These are phyloP conservation scores for Selenicereus undatus DNA, from an alignment of 148 eudicot species.

Conservation along the genomic window DNA sequence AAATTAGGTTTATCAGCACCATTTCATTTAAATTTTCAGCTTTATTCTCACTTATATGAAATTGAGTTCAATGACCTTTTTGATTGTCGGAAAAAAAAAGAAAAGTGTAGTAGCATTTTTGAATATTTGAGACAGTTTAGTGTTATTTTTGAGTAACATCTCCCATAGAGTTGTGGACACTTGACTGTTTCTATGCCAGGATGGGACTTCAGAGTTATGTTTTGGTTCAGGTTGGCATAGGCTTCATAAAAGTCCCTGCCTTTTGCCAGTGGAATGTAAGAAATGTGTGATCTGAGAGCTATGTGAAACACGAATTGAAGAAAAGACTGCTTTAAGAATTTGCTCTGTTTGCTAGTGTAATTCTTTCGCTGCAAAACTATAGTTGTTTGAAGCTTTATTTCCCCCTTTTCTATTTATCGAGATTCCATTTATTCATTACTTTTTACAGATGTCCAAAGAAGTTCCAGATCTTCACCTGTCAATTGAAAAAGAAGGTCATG, in stretches of 20 bases:
- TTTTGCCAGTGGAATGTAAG: not conserved
- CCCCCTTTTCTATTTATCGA: not conserved
- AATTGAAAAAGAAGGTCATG: slow-evolving; percentile 69
- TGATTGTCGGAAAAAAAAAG: no score
- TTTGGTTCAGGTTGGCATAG: not conserved
- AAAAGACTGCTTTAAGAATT: not conserved
- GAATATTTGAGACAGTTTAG: no score
- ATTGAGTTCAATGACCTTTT: no score
- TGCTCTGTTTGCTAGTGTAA: not conserved
- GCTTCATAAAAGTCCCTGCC: not conserved
- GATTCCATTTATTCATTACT: not conserved
- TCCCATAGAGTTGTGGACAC: no score
- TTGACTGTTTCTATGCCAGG: no score
- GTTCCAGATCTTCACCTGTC: slow-evolving; percentile 47
- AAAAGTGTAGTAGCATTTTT: no score
- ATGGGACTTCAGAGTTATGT: not conserved
- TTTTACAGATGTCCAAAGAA: slow-evolving; percentile 58
- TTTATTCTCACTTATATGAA: no score
- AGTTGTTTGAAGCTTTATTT: not conserved
- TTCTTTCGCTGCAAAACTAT: not conserved
- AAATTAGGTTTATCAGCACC: no score
- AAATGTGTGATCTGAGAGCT: not conserved
- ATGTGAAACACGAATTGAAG: slow-evolving; percentile 4
- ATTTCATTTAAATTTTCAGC: no score
- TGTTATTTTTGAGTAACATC: no score